phyloP scores from a whole-genome alignment of 805 yeast species.

The Starmera dryadoides region DNA sequence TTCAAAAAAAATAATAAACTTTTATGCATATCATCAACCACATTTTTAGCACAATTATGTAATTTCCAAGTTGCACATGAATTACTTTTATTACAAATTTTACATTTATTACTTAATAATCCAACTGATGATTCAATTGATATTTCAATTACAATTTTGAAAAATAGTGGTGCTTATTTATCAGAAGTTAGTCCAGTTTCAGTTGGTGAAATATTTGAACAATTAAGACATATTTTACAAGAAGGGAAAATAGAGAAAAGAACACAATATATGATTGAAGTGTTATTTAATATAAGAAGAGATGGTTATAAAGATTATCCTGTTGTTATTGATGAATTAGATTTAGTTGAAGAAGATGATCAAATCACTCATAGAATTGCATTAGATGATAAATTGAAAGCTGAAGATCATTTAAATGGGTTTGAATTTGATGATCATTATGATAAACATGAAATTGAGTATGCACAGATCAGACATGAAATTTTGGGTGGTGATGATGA shows the following conservation, averaged over 20 bases:
- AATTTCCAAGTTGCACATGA: slow-evolving; percentile 57
- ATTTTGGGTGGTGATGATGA: slow-evolving; percentile 20
- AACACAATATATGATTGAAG: slow-evolving; percentile 40
- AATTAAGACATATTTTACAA: slow-evolving; percentile 52
- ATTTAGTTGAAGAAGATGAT: slow-evolving; percentile 60
- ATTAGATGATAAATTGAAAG: slow-evolving; percentile 43
- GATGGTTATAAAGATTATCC: slow-evolving; percentile 33
- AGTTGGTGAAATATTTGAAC: slow-evolving; percentile 45
- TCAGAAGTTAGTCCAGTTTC: slow-evolving; percentile 35
- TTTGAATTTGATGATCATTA: slow-evolving; percentile 47
- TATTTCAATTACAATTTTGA: slow-evolving; percentile 43
- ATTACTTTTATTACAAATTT: slow-evolving; percentile 43
- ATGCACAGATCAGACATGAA: slow-evolving; percentile 25
- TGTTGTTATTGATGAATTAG: slow-evolving; percentile 38
- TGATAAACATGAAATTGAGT: slow-evolving; percentile 41
- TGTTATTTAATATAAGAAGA: slow-evolving; percentile 43
- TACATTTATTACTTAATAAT: slow-evolving; percentile 37
- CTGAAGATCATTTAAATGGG: slow-evolving; percentile 39
- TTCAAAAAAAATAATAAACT: slow-evolving; percentile 39
- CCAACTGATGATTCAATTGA: slow-evolving; percentile 52
- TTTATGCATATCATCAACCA: slow-evolving; percentile 33
- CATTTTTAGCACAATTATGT: slow-evolving; percentile 55
- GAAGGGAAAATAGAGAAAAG: slow-evolving; percentile 39
- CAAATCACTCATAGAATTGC: slow-evolving; percentile 46
- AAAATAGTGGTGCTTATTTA: slow-evolving; percentile 45